Evolutionary conservation across 73 alveolate genomes (phyloP), one percentile per base, ranked within the genome.

Genomic region (Symbiodinium natans): DNA sequence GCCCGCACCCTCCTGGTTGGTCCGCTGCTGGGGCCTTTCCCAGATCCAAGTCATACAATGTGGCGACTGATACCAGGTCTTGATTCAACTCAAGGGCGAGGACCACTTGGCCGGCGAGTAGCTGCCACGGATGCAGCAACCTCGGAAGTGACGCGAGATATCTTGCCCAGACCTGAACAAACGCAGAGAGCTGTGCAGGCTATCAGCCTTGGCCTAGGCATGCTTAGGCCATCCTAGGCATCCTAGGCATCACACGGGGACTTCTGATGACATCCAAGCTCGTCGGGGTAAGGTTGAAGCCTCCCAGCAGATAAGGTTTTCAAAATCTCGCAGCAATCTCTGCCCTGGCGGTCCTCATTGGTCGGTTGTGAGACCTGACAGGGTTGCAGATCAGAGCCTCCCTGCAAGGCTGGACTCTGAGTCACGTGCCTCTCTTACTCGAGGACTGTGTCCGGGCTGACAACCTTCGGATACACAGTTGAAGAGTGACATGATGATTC

Each of bases 241-340:
- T n/a, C n/a, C n/a, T 63, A 27, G 33, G 80, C 33, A n/a, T 63
- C 36, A 29, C 80, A 29, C 80, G 36, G 40, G 2, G 23, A 29
- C 80, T 63, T n/a, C 80, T n/a, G 80, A 63, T 63, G 80, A 52
- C 71, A 52, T 29, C 80, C 80, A 63, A 63, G 80, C 80, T 27
- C 80, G 29, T 36, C 80, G 80, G 80, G 80, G 27, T 36, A 63
- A 63, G 80, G 39, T 29, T 27, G 80, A 23, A 17, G 80, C 36
- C 80, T 63, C 40, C 59, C 21, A 46, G 21, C 6, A 13, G 59
- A 46, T 46, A 13, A 6, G 21, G 59, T 13, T 9, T 46, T 9
- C 59, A 46, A 46, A 46, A 46, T 9, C 6, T 13, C 21, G 59
- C 59, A 46, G 59, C 59, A 46, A 46, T 46, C 13, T 46, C 13